phyloP scores from a whole-genome alignment of 345 rosid genomes.

The Iberis pinnata region DNA sequence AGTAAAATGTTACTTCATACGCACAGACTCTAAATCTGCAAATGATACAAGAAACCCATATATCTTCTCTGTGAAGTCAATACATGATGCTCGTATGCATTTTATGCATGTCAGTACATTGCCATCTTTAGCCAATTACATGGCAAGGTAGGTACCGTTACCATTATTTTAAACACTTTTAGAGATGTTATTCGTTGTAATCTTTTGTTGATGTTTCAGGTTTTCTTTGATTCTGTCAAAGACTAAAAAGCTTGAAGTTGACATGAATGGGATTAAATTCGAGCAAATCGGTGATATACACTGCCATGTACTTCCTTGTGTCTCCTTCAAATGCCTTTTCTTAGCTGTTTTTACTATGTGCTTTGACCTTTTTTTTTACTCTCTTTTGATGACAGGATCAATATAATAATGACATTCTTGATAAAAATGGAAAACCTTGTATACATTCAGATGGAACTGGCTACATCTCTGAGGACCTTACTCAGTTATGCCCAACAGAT shows the following conservation, averaged over 20 bases:
- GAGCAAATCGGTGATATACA: conserved; percentile 30
- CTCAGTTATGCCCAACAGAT: conserved; percentile 45
- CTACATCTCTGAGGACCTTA: conserved; percentile 68
- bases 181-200: neutral
- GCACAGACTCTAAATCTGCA: conserved; percentile 44
- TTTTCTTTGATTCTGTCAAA: conserved; percentile 66
- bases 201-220: conserved; percentile 39
- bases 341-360: too few species aligned
- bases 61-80: conserved; percentile 41
- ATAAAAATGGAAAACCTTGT: conserved; percentile 32
- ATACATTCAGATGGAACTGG: conserved; percentile 91
- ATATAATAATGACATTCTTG: conserved; percentile 29
- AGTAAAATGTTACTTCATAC: conserved; percentile 60
- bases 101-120: conserved; percentile 68
- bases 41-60: conserved; percentile 29
- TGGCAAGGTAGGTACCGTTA: conserved; percentile 83
- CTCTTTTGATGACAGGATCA: conserved; percentile 41
- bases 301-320: conserved; percentile 44
- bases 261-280: conserved; percentile 29
- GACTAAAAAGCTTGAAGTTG: conserved; percentile 45
- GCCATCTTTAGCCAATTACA: conserved; percentile 49
- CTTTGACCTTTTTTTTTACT: too few species aligned
- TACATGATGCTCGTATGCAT: conserved; percentile 55
- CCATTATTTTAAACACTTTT: too few species aligned
- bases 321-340: neutral